Evolutionary conservation across 2,329 filamentous ascomycete species (phyloP), one percentile per base, ranked within the genome.

Genomic region (Arthrobotrys iridis): DNA sequence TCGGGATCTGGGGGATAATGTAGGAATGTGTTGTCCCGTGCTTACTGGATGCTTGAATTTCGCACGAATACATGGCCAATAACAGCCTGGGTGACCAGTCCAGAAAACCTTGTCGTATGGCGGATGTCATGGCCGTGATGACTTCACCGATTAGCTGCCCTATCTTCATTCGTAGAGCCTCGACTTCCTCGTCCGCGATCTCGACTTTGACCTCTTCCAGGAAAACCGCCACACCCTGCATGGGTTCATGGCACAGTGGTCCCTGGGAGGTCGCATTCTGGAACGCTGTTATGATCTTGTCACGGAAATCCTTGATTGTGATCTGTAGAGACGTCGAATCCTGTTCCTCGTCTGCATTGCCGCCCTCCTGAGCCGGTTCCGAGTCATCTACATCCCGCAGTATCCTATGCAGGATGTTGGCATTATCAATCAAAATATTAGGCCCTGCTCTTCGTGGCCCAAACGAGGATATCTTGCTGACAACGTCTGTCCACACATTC

Each of bases 61-160:
- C 95, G 82, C 94, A 97, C 65, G 89, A 93, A 84, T 99, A 99
- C 93, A 98, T 98, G 59, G 95, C 95, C 46, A 99, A 88, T 84
- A 98, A 88, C 78, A 99, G 88, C n/a, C 95, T 89, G 0, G 95
- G 92, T 40, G 91, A 94, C 95, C 95, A 99, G 85, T 98, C 95
- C 15, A 97, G 85, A 85, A 98, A 97, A 20, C 90, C 94, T 77
- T 90, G 86, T 58, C 90, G 88, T 76, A 99, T 93, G n/a, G 90
- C 88, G 48, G 92, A 89, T 78, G 94, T 92, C 18, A 94, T 89
- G 0, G 91, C 90, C 82, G 93, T 93, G 84, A 99, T 97, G 46
- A 96, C 88, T 83, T 98, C 95, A 77, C 95, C 93, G 0, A 93
- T 98, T 0, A 98, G 85, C 1, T 93, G 90, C 79, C 91, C 91